Base-by-base conservation (phyloP, 1,284 basidiomycete genomes). In the Farysia itapuensis region DNA sequence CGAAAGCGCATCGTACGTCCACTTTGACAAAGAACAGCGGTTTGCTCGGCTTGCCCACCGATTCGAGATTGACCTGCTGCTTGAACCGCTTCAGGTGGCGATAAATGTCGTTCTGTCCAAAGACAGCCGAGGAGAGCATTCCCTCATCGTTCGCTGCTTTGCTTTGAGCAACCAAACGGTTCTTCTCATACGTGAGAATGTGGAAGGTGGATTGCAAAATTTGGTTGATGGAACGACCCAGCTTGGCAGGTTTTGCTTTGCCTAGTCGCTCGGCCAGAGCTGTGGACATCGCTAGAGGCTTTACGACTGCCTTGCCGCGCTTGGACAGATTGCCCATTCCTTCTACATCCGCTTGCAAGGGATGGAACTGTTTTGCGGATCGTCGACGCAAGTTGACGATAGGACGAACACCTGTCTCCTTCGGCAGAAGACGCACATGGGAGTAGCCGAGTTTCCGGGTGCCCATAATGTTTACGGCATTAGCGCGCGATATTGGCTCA, bases 1-100 rank as follows among this genome's bases (percentile, higher is more conserved):
- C 95, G 79, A 97, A 99, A 53, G 92, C 95, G 1, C 91, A 87
- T 52, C 88, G 86, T 13, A 98, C 90, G 72, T 99, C 95, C 22
- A 95, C 85, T 77, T 98, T 98, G 52, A 93, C 91, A 70, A 98
- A 94, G 75, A 92, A 97, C n/a, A 61, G 39, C 63, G 36, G 46
- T 23, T 19, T 35, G 24, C 40, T 23, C 3, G 6, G 11, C n/a
- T 28, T 28, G n/a, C 32, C 40, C 7, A 21, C 11, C 26, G 8
- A 9, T 9, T 16, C 20, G 13, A 31, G 18, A 31, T 16, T 19
- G 22, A 24, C 15, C 12, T 26, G 20, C 3, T 51, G 46, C 31
- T 59, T 57, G 52, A 60, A 65, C 21, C n/a, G 26, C 26, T 54
- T 53, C n/a, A 67, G 42, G 24, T 45, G 30, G 12, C 42, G 14